Conservation (phyloP, 176 grass and related monocot genomes). For the Oryza brachyantha region DNA sequence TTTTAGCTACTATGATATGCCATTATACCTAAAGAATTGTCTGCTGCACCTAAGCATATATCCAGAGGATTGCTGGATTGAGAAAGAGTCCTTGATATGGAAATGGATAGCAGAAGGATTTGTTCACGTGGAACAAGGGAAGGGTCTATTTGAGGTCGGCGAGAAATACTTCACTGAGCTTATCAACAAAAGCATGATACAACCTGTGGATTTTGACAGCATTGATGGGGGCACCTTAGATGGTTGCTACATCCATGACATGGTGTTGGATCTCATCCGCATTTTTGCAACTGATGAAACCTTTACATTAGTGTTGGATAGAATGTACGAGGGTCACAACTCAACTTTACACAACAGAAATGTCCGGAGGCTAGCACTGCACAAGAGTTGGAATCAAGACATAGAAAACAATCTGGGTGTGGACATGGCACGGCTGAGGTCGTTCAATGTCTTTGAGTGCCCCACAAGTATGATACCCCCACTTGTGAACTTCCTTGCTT, state of each 20-base stretch:
- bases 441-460: background rate
- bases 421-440: background rate
- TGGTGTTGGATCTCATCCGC: background rate
- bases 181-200: conserved; percentile 5
- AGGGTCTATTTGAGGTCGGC: background rate
- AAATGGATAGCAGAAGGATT: conserved; percentile 7
- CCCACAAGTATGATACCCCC: too few relatives aligned
- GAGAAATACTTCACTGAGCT: conserved; percentile 2
- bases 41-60: background rate
- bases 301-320: background rate
- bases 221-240: accelerated
- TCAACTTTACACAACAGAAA: background rate
- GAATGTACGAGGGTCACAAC: background rate
- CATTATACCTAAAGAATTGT: background rate
- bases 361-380: background rate
- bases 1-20: conserved; percentile 7
- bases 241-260: background rate
- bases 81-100: background rate
- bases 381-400: background rate
- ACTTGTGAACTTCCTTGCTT: too few relatives aligned
- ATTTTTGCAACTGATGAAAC: background rate
- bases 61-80: background rate
- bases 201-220: background rate
- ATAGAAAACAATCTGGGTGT: background rate
- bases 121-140: too few relatives aligned